Evolutionary conservation across 2,329 filamentous ascomycete genomes (phyloP), one percentile per base, ranked within the genome.

Genomic region (Aspergillus fructus): DNA sequence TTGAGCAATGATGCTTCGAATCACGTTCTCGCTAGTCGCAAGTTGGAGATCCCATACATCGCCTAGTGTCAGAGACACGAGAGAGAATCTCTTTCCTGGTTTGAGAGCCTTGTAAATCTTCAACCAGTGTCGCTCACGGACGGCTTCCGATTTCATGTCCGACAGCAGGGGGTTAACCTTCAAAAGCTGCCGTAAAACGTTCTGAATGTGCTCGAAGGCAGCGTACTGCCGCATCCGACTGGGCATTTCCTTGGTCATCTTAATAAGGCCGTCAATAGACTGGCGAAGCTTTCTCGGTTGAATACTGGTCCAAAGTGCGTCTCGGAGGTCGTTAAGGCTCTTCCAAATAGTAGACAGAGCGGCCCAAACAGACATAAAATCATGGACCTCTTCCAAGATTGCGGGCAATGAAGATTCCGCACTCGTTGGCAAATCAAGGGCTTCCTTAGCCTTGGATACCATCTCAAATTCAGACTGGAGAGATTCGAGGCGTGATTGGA

Each of bases 201-300:
- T 91, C 72, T 99, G 96, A 40, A 99, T 92, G 70, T 99, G 93
- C 75, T 99, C 96, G 71, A 99, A 99, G n/a, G 96, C 96, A 66
- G 96, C 93, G 74, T 99, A 99, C 71, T 99, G 96, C 59, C 96
- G 88, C 93, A 99, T 97, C 59, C 94, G 88, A 75, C 92, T 96
- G 0, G 96, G 94, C 94, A 99, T 97, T 62, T 97, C 93, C 78
- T 96, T 97, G 37, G 93, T 97, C 84, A 96, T 96, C 80, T 96
- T 96, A 73, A 97, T 91, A 53, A 97, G 83, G 48, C 89, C 88
- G 69, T 99, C 93, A 50, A 99, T 88, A 61, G 91, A 90, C 66
- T 90, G 85, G 39, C 94, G 87, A 58, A 99, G 86, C 77, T 97
- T 99, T 62, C 94, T 86, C 8, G 96, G 93, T 71, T 97, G 92